phyloP scores from a whole-genome alignment of 2,329 filamentous ascomycete genomes.

The Trichoderma gracile region DNA sequence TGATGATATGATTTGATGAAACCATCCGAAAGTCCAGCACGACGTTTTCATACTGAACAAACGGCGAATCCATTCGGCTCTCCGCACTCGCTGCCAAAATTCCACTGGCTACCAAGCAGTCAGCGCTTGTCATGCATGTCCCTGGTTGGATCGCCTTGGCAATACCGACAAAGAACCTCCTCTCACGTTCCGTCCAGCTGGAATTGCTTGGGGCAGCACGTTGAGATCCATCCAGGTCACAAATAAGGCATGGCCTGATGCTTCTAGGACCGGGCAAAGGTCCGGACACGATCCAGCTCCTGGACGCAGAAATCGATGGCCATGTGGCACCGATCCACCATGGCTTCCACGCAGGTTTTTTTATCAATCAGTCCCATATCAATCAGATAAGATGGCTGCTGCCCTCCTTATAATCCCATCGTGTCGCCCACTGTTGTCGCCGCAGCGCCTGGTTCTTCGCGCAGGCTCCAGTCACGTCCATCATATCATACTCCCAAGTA shows the following conservation, averaged over 20 bases:
- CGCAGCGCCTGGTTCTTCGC: not conserved
- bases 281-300: not conserved
- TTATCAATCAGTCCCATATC: constrained; percentile 22
- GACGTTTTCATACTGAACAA: too few species aligned
- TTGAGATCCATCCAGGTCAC: not conserved
- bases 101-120: not conserved
- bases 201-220: not conserved
- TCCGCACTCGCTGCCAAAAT: constrained; percentile 1
- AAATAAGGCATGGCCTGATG: not conserved
- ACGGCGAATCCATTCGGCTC: not conserved
- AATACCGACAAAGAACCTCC: not conserved
- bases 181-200: not conserved
- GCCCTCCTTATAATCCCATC: not conserved
- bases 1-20: too few species aligned
- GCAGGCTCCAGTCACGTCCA: not conserved
- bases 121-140: constrained; percentile 21
- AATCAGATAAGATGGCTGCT: constrained; percentile 22
- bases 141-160: constrained; percentile 13
- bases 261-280: not conserved
- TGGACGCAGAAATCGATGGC: not conserved
- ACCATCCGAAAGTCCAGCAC: too few species aligned
- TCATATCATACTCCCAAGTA: too few species aligned
- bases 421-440: not conserved
- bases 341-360: not conserved
- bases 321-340: constrained; percentile 20